phyloP scores from a whole-genome alignment of 1,284 basidiomycete species.

The Microbotryomycetes sp. region DNA sequence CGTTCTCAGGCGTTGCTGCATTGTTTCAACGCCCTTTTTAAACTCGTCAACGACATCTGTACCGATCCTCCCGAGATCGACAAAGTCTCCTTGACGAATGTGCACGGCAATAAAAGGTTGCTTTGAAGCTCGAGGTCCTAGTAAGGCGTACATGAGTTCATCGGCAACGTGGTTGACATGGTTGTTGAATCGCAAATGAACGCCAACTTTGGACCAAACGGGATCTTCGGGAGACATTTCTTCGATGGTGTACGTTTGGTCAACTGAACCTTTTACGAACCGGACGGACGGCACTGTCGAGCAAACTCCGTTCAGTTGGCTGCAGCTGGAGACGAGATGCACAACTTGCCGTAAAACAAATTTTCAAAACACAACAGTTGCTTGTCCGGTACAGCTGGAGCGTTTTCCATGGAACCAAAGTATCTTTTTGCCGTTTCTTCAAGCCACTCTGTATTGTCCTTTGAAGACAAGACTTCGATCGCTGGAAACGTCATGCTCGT shows the following conservation, averaged over 20 bases:
- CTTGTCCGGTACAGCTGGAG: slow-evolving; percentile 21
- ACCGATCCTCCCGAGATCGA: slow-evolving; percentile 9
- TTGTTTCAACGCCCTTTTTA: slow-evolving; percentile 8
- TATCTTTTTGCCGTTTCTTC: slow-evolving; percentile 6
- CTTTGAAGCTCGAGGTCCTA: slow-evolving; percentile 10
- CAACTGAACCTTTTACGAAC: slow-evolving; percentile 16
- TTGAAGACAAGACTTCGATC: slow-evolving; percentile 20
- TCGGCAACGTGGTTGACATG: slow-evolving; percentile 26
- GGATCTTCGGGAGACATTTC: slow-evolving; percentile 24
- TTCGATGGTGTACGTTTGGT: slow-evolving; percentile 24
- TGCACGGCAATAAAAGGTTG: slow-evolving; percentile 25
- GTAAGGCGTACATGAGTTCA: slow-evolving; percentile 21
- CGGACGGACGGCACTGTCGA: slow-evolving; percentile 16
- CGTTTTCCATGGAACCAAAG: slow-evolving; percentile 8
- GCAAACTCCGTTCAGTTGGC: background rate
- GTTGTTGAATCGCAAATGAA: slow-evolving; percentile 17
- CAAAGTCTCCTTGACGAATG: slow-evolving; percentile 21
- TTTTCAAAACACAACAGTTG: slow-evolving; percentile 30
- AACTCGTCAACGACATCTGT: slow-evolving; percentile 14
- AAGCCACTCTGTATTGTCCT: slow-evolving; percentile 20
- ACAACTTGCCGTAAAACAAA: slow-evolving; percentile 14
- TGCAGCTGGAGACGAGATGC: background rate
- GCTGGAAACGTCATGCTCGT: slow-evolving; percentile 30
- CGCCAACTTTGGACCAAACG: slow-evolving; percentile 23
- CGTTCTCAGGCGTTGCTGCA: slow-evolving; percentile 3